Evolutionary conservation across 163 green algal species (phyloP), one percentile per base, ranked within the genome.

Genomic region (Chloromonas sp.): DNA sequence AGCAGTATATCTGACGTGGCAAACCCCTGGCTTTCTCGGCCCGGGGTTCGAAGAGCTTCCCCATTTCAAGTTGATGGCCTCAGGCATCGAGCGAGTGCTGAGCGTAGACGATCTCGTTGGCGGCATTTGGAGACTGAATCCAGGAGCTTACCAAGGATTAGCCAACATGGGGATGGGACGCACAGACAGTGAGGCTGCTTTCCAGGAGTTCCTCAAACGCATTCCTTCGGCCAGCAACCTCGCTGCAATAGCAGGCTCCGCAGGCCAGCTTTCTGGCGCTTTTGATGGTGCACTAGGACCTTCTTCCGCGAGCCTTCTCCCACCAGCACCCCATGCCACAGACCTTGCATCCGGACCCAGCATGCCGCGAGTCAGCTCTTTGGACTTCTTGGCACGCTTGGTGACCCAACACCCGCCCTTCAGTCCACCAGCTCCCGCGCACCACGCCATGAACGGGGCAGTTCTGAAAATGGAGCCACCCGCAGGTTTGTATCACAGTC

Each of bases 331-430:
- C 36, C 36, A 36, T 36, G 36, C 36, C 36, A 36, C 36, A 36
- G 36, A 36, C 36, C 36, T 36, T 36, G 36, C 36, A 36, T 36
- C 84, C 78, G 71, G 58, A 78, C 36, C 15, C 77, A 62, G 89
- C 70, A 92, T 95, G 77, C 92, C 92, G 14, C 82, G 92, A 0
- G 92, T 95, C n/a, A 88, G 90, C 0, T 93, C 89, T 0, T 82
- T 95, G 15, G 92, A 94, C 71, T 86, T 95, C 14, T 70, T 95
- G 60, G 76, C 89, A 57, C 90, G 93, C 82, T 89, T 94, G 15
- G 87, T 93, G 58, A 60, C 79, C 3, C 79, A 71, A 36, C 36
- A 36, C 36, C 36, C 36, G 36, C 36, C 36, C 36, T 36, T 36
- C 36, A 36, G 36, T 36, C 36, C 36, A 36, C 36, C 36, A 36